Evolutionary conservation across 164 flowering plant species (phyloP), one percentile per base, ranked within the genome.

Genomic region (Annona cherimola): DNA sequence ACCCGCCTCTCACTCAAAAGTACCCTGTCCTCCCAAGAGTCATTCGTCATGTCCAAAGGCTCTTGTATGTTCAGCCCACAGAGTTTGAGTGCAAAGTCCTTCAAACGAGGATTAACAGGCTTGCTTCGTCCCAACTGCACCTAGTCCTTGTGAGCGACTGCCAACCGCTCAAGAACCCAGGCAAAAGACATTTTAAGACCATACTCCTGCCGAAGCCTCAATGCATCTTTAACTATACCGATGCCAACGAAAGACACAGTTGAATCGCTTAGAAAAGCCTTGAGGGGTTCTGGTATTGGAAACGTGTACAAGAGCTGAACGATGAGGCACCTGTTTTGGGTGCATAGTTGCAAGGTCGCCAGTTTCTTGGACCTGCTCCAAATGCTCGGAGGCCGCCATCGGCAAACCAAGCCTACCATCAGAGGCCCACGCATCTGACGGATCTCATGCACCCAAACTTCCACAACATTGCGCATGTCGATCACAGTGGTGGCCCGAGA

Each of bases 401-500:
- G 54, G 54, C 69, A 67, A 43, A 42, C 69, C 35, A 67, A 45
- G 19, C 69, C 69, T 6, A 67, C 42, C 18, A 67, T 8, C 26
- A 61, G 35, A n/a, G 59, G 69, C 1, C 42, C 46, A 45, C 7
- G 55, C 39, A 11, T 39, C 46, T 19, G 44, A 7, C 11, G n/a
- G 65, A 73, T 69, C 0, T 69, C 5, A 50, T 41, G 9, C 63
- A 72, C 59, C 71, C 75, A 78, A 0, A 41, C 12, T 7, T 69
- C 69, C n/a, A 75, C 76, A 9, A 41, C 4, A 16, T 71, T 45
- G 1, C 71, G 35, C 12, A 43, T 64, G n/a, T 59, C 4, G 20
- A 76, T 75, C n/a, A 78, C 68, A 5, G 39, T 41, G 63, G 78
- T 75, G 20, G 63, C 63, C 63, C 3, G 63, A 61, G 63, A 61